Conservation (phyloP, 2,329 filamentous ascomycete species). For the Neophaeococcomyces mojaviensis region DNA sequence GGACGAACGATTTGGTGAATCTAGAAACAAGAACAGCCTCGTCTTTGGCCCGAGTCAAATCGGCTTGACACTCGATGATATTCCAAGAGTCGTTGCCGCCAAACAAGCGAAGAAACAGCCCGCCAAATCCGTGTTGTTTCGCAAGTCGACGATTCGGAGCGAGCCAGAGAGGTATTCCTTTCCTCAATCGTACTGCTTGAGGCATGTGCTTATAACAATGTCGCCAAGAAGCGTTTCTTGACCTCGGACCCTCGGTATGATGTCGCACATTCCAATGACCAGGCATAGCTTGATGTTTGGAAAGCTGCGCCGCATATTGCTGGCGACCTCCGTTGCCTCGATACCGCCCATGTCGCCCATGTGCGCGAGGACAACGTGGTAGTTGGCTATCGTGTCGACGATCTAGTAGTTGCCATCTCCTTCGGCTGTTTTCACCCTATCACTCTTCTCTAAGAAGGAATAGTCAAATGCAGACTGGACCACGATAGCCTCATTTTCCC, state of each 20-base stretch:
- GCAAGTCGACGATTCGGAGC: too few relatives aligned
- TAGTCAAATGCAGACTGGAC: constrained; percentile 13
- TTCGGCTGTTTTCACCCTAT: constrained; percentile 19
- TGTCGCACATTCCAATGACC: constrained; percentile 37
- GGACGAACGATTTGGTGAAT: constrained; percentile 64
- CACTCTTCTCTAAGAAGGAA: constrained; percentile 18
- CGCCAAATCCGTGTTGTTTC: constrained; percentile 70
- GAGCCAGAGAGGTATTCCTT: constrained; percentile 17
- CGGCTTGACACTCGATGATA: constrained; percentile 88
- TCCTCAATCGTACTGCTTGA: constrained; percentile 25
- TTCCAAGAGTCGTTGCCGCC: constrained; percentile 88
- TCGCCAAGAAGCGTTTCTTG: constrained; percentile 26
- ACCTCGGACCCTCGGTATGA: constrained; percentile 25
- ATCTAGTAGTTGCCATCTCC: constrained; percentile 28
- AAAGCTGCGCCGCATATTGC: constrained; percentile 30
- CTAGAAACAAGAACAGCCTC: constrained; percentile 67
- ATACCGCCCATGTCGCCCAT: constrained; percentile 26
- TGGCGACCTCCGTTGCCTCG: constrained; percentile 21
- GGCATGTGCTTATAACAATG: constrained; percentile 23
- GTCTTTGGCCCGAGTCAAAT: constrained; percentile 79
- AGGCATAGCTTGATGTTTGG: constrained; percentile 28
- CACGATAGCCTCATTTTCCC: constrained; percentile 25
- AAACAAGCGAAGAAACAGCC: constrained; percentile 89
- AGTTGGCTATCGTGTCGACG: constrained; percentile 23
- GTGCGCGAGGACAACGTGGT: constrained; percentile 27